Evolutionary conservation across 495 filamentous ascomycete genomes (phyloP).

Genomic region (Chlorociboria aeruginascens): DNA sequence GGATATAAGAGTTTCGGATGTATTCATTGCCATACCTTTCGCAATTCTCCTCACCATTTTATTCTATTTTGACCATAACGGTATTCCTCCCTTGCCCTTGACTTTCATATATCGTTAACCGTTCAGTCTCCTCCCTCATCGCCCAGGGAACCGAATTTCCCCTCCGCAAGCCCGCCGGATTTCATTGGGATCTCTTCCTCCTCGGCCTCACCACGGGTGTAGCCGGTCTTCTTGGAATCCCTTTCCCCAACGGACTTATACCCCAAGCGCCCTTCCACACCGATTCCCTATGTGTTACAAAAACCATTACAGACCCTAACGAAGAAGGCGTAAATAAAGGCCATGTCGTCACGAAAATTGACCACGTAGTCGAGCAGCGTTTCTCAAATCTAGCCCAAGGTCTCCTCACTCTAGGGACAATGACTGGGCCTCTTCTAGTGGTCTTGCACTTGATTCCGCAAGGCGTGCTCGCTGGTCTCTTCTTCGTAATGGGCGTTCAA

Average conservation of each 20-base stretch:
- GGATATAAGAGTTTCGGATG: slow-evolving; percentile 59
- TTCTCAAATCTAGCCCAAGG: slow-evolving; percentile 79
- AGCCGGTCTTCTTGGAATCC: slow-evolving; percentile 74
- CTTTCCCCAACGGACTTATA: slow-evolving; percentile 86
- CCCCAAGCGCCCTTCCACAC: slow-evolving; percentile 94
- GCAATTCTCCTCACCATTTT: slow-evolving; percentile 75
- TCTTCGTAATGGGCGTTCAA: slow-evolving; percentile 89
- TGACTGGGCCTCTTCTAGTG: slow-evolving; percentile 72
- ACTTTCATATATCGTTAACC: slow-evolving; percentile 3
- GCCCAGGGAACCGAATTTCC: slow-evolving; percentile 91
- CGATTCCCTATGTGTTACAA: slow-evolving; percentile 63
- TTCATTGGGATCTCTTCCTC: slow-evolving; percentile 94
- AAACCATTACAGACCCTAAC: slow-evolving; percentile 42
- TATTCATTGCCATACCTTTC: slow-evolving; percentile 86
- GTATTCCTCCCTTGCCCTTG: slow-evolving; percentile 24
- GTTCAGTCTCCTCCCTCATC: slow-evolving; percentile 66
- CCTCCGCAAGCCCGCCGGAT: slow-evolving; percentile 80
- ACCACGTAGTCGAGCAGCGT: slow-evolving; percentile 83
- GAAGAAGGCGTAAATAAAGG: slow-evolving; percentile 44
- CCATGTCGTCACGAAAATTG: slow-evolving; percentile 46
- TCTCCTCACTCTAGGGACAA: slow-evolving; percentile 72
- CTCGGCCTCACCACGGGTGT: slow-evolving; percentile 80
- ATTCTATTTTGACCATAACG: slow-evolving; percentile 92
- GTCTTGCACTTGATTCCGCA: slow-evolving; percentile 82
- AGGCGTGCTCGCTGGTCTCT: slow-evolving; percentile 77